Evolutionary conservation across 345 rosid genomes (phyloP).

Genomic region (Aurinia saxatilis): DNA sequence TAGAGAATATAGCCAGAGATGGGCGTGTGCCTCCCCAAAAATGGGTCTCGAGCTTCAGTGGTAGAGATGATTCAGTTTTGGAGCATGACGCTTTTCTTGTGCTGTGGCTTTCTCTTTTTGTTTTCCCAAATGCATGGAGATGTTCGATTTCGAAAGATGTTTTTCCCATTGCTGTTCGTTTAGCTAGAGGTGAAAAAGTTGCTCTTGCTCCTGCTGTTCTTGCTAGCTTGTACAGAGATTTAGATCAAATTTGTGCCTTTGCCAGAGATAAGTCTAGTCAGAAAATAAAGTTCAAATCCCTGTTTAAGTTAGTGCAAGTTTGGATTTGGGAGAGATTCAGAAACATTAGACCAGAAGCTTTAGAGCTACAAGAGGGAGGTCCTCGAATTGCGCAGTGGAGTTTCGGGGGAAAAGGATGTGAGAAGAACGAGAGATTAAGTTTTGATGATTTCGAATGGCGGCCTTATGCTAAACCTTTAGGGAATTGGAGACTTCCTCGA

Average conservation of each 20-base stretch:
- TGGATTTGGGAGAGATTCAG: constrained; percentile 43
- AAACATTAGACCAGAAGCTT: constrained; percentile 11
- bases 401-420: too few species aligned
- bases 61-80: constrained; percentile 12
- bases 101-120: constrained; percentile 30
- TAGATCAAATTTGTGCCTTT: constrained; percentile 6
- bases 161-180: constrained; percentile 26
- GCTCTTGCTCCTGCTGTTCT: constrained; percentile 45
- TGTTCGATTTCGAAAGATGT: neutral
- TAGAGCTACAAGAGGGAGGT: constrained; percentile 6
- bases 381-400: constrained; percentile 30
- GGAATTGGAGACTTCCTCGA: constrained; percentile 15
- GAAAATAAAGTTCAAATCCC: constrained; percentile 11
- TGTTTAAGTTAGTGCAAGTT: constrained; percentile 30
- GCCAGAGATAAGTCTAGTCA: neutral
- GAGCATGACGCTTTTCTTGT: constrained; percentile 44
- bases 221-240: constrained; percentile 36
- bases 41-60: constrained; percentile 32
- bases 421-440: constrained; percentile 5
- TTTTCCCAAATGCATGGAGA: neutral
- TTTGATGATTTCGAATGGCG: constrained; percentile 37
- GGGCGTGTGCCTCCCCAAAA: neutral
- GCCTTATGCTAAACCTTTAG: constrained; percentile 22
- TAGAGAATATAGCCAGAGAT: neutral
- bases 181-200: constrained; percentile 36